Percentiles rank a stretch among this genome's conserved stretches.
Evolutionary conservation across 768 basidiomycete genomes (phyloP).

Genomic region (Mycena capillaripes): DNA sequence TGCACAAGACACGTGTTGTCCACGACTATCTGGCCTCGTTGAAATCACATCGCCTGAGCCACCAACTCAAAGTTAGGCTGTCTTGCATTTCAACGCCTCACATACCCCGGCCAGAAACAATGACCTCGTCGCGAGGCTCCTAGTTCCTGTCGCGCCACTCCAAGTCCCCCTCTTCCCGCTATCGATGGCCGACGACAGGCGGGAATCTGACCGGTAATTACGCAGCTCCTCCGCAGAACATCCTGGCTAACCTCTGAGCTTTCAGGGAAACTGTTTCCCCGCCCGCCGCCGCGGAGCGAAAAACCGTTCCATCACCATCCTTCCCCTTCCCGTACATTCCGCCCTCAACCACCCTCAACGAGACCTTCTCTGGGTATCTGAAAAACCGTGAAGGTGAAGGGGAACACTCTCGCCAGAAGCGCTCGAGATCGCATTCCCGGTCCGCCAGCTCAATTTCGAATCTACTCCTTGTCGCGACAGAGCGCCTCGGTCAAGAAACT

Average conservation of each 20-base stretch:
- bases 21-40: conserved; percentile 27
- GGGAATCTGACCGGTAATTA: background rate
- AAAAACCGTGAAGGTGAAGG: conserved; percentile 15
- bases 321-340: conserved; percentile 14
- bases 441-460: conserved; percentile 31
- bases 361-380: conserved; percentile 16
- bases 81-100: conserved; percentile 18
- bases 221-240: background rate
- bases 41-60: conserved; percentile 20
- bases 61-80: conserved; percentile 6
- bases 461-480: conserved; percentile 31
- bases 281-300: background rate
- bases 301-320: background rate
- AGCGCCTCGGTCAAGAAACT: conserved; percentile 47
- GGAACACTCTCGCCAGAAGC: conserved; percentile 13
- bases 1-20: conserved; percentile 23
- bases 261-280: background rate
- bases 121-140: conserved; percentile 27
- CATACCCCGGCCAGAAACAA: conserved; percentile 14
- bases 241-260: background rate
- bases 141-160: background rate
- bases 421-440: conserved; percentile 29
- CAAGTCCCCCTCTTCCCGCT: background rate
- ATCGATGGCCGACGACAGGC: conserved; percentile 21
- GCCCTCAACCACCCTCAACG: conserved; percentile 16